Base-by-base conservation (phyloP, 371 early-diverging fungal genomes). In the Apophysomyces variabilis region DNA sequence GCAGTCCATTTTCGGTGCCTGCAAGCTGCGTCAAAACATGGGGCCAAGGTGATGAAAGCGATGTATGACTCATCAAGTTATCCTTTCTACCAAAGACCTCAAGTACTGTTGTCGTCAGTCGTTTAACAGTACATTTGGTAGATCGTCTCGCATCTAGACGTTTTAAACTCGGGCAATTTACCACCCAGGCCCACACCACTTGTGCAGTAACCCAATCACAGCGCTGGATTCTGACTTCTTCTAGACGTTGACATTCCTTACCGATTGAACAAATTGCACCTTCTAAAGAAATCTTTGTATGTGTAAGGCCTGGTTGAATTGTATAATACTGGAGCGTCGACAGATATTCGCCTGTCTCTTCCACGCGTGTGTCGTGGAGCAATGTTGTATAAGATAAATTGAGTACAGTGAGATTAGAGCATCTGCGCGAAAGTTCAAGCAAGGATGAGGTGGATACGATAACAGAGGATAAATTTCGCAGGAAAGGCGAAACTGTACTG, bases 171-270 rank as follows among this genome's bases (percentile, higher is more conserved):
- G 68, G 75, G 60, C 83, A 84, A 45, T 76, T 59, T 13, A 68
- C 64, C 1, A 70, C 75, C 76, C 84, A 82, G 45, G 71, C 46
- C 74, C 80, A 79, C 13, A 88, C 76, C 6, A 81, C 70, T 9
- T 75, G 79, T 1, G 80, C 75, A 0, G 87, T 87, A 6, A 87
- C 82, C 88, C 87, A 88, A 16, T 87, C 86, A 58, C 87, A 86
- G 1, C 84, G 79, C 36, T 80, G 77, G 56, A 88, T 72, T 60
- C 73, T 78, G 54, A 90, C 65, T 43, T 76, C 65, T 37, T 70
- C 60, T 4, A 90, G 68, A 4, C 76, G 68, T n/a, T 62, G 66
- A 44, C 90, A 90, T 57, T 75, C 63, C 46, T 71, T 58, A 7
- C 84, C 84, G 26, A 88, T 62, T 0, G 79, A 70, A 57, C 80